Evolutionary conservation across 2,329 filamentous ascomycete species (phyloP), one percentile per base, ranked within the genome.

Genomic region (Ceratocystis lukuohia): DNA sequence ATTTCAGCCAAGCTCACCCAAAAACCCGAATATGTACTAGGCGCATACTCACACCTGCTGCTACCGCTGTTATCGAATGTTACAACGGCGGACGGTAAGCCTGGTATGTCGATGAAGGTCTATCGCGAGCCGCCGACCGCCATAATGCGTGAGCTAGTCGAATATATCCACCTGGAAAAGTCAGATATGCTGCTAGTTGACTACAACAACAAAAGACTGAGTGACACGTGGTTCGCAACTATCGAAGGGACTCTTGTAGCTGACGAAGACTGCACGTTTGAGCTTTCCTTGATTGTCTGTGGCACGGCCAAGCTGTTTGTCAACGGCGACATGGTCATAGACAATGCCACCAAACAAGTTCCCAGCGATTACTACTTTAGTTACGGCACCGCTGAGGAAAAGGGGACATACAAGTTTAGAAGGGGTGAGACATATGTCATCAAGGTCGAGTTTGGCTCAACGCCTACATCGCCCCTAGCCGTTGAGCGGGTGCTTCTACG

Each of bases 261-360:
- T 1, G 81, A 86, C 3, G 81, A 85, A 69, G 82, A 84, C 69
- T 80, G 80, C 50, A 76, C 79, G 1, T 88, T 84, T 73, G 84
- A 88, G 71, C 82, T 89, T 66, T 82, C 85, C n/a, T 76, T 87
- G 30, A 82, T 84, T 4, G 85, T 88, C 6, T 81, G 81, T 56
- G 86, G 86, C 30, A 85, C 83, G 0, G 85, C 84, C n/a, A 84
- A 82, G 70, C 77, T 88, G 10, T 85, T 81, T 69, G 79, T 88
- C 66, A 82, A 88, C 69, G 84, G 77, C 68, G 76, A 84, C 67
- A 75, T 87, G 2, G 77, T 88, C 37, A 80, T 88, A 22, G 84
- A 88, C 74, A 88, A 88, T 71, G 80, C 81, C 20, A 85, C 84
- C 62, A 82, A 84, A 67, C 86, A 88, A 72, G 72, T 75, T 20